These are phyloP conservation scores for Solanum virginianum DNA, from an alignment of 257 asterid genomes.

Conservation along the genomic window DNA sequence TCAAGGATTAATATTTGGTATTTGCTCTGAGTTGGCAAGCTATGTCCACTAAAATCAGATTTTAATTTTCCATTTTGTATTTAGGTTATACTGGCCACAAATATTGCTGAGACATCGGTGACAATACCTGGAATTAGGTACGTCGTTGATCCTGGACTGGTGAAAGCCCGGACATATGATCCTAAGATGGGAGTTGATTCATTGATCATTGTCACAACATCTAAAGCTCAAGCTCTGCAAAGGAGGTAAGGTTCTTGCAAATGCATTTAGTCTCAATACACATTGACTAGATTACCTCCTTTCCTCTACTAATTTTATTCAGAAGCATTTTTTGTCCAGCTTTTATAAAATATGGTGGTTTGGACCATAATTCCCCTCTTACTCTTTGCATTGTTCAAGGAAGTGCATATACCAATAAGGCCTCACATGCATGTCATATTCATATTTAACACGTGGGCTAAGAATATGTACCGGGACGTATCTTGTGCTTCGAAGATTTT, in stretches of 20 bases:
- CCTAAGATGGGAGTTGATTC: slow-evolving; percentile 82
- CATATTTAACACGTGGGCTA: neutral
- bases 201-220: slow-evolving; percentile 72
- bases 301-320: neutral
- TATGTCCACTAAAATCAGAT: neutral
- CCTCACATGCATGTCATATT: neutral
- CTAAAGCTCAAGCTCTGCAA: slow-evolving; percentile 96
- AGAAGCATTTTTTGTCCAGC: neutral
- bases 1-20: neutral
- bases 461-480: neutral
- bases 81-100: slow-evolving; percentile 88
- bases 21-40: neutral
- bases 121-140: slow-evolving; percentile 98
- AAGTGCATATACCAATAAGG: neutral
- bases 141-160: slow-evolving; percentile 97
- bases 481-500: neutral
- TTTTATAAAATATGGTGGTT: neutral
- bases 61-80: slow-evolving; percentile 11
- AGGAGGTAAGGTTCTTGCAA: slow-evolving; percentile 46
- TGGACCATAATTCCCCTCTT: neutral
- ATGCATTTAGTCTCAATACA: neutral
- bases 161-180: slow-evolving; percentile 83
- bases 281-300: neutral
- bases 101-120: slow-evolving; percentile 97
- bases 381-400: neutral